A percentile compares a stretch with the other conserved stretches of the same genome.
phyloP scores from a whole-genome alignment of 2,329 filamentous ascomycete genomes.

The Furcasterigmium furcatum region DNA sequence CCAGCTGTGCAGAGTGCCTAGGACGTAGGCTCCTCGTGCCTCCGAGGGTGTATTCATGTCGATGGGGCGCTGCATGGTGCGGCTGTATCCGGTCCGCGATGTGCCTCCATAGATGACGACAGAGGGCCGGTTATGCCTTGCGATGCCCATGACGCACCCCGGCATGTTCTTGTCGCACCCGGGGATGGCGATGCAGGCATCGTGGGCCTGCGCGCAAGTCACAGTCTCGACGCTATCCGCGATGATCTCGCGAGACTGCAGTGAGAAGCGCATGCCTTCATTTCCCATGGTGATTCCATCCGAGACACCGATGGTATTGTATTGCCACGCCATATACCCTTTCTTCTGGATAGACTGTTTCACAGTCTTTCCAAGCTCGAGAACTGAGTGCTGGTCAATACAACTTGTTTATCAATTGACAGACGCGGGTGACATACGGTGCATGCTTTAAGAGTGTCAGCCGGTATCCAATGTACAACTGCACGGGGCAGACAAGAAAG shows the following conservation, averaged over 20 bases:
- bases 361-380: slow-evolving; percentile 82
- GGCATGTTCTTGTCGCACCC: slow-evolving; percentile 99
- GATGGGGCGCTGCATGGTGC: slow-evolving; percentile 71
- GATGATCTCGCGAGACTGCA: slow-evolving; percentile 88
- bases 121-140: slow-evolving; percentile 85
- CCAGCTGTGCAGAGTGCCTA: slow-evolving; percentile 71
- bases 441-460: slow-evolving; percentile 25
- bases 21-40: slow-evolving; percentile 77
- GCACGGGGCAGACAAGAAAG: too few relatives aligned
- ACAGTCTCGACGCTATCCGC: slow-evolving; percentile 93
- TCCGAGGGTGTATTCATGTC: slow-evolving; percentile 91
- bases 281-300: slow-evolving; percentile 95
- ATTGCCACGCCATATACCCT: slow-evolving; percentile 91
- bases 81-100: slow-evolving; percentile 79
- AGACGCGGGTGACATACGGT: slow-evolving; percentile 21
- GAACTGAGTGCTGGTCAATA: slow-evolving; percentile 47
- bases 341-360: slow-evolving; percentile 78
- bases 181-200: slow-evolving; percentile 89
- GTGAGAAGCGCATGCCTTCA: slow-evolving; percentile 91
- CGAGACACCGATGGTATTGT: slow-evolving; percentile 84
- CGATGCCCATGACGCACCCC: slow-evolving; percentile 84
- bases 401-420: neutral
- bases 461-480: too few relatives aligned
- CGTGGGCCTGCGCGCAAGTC: slow-evolving; percentile 86
- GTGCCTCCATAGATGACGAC: slow-evolving; percentile 95